Evolutionary conservation across 2,329 filamentous ascomycete species (phyloP).

Genomic region (Epicoccum sorghinum): DNA sequence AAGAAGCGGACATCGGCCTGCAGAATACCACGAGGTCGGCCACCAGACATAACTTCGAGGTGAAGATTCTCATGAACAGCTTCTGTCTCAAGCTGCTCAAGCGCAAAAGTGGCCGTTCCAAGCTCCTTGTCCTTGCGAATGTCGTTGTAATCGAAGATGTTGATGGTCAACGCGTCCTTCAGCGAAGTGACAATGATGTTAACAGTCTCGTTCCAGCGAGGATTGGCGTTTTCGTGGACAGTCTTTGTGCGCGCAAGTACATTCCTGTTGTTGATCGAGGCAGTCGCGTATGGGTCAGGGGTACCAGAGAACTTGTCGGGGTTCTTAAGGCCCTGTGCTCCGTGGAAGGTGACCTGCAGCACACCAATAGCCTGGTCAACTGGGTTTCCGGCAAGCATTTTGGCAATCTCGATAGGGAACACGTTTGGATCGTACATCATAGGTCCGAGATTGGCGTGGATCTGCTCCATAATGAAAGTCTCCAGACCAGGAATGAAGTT

Average conservation of each 20-base stretch:
- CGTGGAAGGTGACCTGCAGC: conserved; percentile 86
- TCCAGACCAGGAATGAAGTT: conserved; percentile 98
- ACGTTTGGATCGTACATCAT: conserved; percentile 99
- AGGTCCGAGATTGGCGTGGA: conserved; percentile 88
- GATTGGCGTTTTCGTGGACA: conserved; percentile 81
- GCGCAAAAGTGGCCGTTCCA: conserved; percentile 80
- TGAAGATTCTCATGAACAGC: conserved; percentile 82
- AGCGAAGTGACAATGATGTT: conserved; percentile 94
- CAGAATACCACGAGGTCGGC: conserved; percentile 80
- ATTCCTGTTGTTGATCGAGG: conserved; percentile 83
- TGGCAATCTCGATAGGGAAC: conserved; percentile 97
- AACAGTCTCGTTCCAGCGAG: conserved; percentile 95
- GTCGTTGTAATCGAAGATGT: conserved; percentile 92
- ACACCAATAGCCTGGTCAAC: conserved; percentile 97
- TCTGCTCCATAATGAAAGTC: conserved; percentile 91
- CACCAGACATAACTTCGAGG: conserved; percentile 82
- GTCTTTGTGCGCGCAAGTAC: conserved; percentile 89
- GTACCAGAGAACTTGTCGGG: conserved; percentile 91
- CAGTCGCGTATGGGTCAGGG: conserved; percentile 84
- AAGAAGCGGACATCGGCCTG: conserved; percentile 91
- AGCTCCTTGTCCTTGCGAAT: conserved; percentile 96
- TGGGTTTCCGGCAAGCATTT: conserved; percentile 92
- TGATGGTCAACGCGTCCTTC: conserved; percentile 83
- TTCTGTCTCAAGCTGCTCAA: conserved; percentile 81
- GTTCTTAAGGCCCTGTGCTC: conserved; percentile 91